Evolutionary conservation across 2,329 filamentous ascomycete species (phyloP).

Genomic region (Aspergillus niger): DNA sequence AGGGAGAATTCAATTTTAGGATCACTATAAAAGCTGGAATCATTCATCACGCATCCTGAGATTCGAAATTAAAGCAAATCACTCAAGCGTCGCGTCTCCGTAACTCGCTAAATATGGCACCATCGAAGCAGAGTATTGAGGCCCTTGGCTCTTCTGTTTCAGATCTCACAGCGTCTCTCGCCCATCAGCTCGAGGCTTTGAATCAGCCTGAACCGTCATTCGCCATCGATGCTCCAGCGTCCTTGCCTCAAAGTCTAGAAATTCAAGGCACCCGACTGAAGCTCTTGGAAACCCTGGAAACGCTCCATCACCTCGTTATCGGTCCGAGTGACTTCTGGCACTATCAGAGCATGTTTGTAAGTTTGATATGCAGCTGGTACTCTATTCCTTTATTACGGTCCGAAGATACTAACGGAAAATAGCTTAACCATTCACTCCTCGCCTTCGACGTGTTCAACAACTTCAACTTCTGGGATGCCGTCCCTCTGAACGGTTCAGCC

Average conservation of each 20-base stretch:
- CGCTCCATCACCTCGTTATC: not conserved
- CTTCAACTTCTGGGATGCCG: not conserved
- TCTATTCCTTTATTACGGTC: not conserved
- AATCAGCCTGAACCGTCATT: not conserved
- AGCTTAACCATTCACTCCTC: not conserved
- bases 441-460: not conserved
- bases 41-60: not conserved
- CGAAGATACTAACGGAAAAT: not conserved
- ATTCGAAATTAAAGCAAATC: not conserved
- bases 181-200: not conserved
- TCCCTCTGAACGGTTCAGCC: not conserved
- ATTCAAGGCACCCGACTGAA: not conserved
- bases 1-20: too few relatives aligned
- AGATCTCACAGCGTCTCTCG: not conserved
- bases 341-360: not conserved
- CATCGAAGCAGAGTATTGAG: not conserved
- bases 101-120: not conserved
- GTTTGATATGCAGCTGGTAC: not conserved
- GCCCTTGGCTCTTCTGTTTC: not conserved
- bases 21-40: not conserved
- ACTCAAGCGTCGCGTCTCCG: not conserved
- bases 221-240: not conserved
- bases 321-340: not conserved
- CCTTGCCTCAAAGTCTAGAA: not conserved
- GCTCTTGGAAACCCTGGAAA: not conserved